Evolutionary conservation across 495 filamentous ascomycete species (phyloP).

Genomic region (Annulohypoxylon stygium): DNA sequence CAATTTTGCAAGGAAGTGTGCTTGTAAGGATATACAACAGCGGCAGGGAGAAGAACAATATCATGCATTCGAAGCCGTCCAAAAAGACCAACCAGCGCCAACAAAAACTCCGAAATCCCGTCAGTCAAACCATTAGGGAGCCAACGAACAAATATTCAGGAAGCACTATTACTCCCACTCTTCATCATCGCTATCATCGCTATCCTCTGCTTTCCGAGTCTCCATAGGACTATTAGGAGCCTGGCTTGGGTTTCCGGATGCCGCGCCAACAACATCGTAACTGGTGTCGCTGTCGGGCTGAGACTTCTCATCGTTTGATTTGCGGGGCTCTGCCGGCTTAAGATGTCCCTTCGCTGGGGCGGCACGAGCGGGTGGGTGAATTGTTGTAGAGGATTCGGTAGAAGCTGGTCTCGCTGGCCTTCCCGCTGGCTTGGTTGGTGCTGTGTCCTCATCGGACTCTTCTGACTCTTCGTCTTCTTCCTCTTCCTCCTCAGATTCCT

Average conservation of each 20-base stretch:
- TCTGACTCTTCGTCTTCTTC: conserved; percentile 33
- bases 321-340: conserved; percentile 75
- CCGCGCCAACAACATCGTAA: conserved; percentile 86
- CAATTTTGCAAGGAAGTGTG: conserved; percentile 32
- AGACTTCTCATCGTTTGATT: conserved; percentile 87
- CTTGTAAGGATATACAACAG: conserved; percentile 46
- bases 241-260: conserved; percentile 82
- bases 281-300: conserved; percentile 90
- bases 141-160: conserved; percentile 10
- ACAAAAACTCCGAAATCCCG: conserved; percentile 36
- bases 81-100: conserved; percentile 37
- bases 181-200: conserved; percentile 78
- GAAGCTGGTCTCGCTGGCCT: conserved; percentile 58
- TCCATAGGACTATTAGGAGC: conserved; percentile 78
- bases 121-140: conserved; percentile 5
- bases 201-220: conserved; percentile 63
- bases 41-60: conserved; percentile 30
- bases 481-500: conserved; percentile 43
- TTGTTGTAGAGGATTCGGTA: conserved; percentile 65
- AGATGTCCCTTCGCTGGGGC: conserved; percentile 49
- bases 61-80: conserved; percentile 41
- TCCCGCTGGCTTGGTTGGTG: conserved; percentile 46
- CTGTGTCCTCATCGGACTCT: conserved; percentile 48
- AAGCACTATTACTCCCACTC: conserved; percentile 82
- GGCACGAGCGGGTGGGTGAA: conserved; percentile 56